Evolutionary conservation across 2,329 filamentous ascomycete species (phyloP), one percentile per base, ranked within the genome.

Genomic region (Thielaviopsis euricoi): DNA sequence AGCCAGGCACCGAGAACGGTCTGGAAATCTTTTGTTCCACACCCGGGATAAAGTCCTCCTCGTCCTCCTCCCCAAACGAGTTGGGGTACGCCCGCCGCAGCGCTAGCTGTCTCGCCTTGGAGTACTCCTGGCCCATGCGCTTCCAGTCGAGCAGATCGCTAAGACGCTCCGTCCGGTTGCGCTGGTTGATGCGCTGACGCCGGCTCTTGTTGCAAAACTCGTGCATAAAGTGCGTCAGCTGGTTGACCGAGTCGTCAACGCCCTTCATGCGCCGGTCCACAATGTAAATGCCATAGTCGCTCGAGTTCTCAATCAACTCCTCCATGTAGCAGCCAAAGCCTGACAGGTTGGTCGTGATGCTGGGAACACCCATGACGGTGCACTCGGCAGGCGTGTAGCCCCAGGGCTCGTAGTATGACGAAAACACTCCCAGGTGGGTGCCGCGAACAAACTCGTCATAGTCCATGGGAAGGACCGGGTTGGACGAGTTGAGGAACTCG

Each of bases 251-350:
- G 70, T 97, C 93, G 67, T 98, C 93, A 1, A 98, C 86, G 26
- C 90, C 91, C 79, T 97, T 97, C 74, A 82, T 86, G 53, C 93
- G 83, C 58, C 93, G 87, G 69, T 98, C 93, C 52, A 98, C 90
- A 70, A 98, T 97, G 76, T 97, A 97, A 72, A 98, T 97, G 64
- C 93, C 93, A 67, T 98, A 97, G 71, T 98, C 93, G 63, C 86
- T 87, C 48, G 91, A 94, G 72, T 97, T 97, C 73, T 97, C 91
- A 64, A 98, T 97, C 64, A 97, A 74, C 72, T 97, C 93, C 71
- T 98, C 93, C 93, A 98, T 98, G 71, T 98, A 97, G 73, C 93
- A 97, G 54, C 93, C 93, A 67, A 98, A 98, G 21, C 93, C 93
- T 6, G 93, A 97, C 51, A 98, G 75, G 71, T 98, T 98, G 26